Evolutionary conservation across 768 basidiomycete genomes (phyloP).

Genomic region (Rhodotorula toruloides): DNA sequence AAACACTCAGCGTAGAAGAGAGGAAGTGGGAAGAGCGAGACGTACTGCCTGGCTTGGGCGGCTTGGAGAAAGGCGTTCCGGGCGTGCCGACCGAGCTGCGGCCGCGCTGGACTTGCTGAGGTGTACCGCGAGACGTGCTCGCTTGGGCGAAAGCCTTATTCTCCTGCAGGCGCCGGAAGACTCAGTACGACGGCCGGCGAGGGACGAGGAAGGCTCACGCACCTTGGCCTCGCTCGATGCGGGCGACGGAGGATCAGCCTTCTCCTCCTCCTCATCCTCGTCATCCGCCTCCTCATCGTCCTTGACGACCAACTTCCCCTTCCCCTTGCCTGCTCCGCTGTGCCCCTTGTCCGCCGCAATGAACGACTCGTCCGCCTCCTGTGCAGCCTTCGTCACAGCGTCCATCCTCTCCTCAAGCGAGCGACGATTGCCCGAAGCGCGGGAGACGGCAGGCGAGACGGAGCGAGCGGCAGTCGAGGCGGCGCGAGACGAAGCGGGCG

Average conservation of each 20-base stretch:
- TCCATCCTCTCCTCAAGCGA: not conserved
- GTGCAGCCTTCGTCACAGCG: not conserved
- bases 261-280: constrained; percentile 1
- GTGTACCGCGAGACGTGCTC: not conserved
- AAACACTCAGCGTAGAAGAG: not conserved
- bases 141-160: not conserved
- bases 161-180: not conserved
- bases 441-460: constrained; percentile 4
- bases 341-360: not conserved
- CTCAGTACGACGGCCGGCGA: not conserved
- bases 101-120: constrained; percentile 1
- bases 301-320: not conserved
- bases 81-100: not conserved
- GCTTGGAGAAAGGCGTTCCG: constrained; percentile 6
- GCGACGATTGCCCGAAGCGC: constrained; percentile 2
- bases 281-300: not conserved
- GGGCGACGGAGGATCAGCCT: constrained; percentile 1
- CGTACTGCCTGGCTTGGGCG: constrained; percentile 20
- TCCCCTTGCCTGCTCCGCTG: not conserved
- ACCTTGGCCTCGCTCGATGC: constrained; percentile 8
- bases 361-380: not conserved
- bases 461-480: not conserved
- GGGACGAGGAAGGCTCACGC: not conserved
- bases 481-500: constrained; percentile 2
- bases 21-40: not conserved